Evolutionary conservation across 2,329 filamentous ascomycete genomes (phyloP).

Genomic region (Aspergillus quadricinctus): DNA sequence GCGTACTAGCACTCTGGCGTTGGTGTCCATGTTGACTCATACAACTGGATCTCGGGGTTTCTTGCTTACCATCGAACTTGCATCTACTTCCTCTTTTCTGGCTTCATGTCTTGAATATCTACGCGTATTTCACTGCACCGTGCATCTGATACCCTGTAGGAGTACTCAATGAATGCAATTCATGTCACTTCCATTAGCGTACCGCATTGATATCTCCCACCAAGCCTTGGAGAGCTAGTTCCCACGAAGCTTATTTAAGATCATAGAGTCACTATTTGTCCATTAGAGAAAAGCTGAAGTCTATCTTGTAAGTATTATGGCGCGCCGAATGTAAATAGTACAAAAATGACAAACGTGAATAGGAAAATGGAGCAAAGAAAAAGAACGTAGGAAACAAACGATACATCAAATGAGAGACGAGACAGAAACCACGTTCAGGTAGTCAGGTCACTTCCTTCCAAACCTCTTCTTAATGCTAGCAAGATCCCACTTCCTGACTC

Average conservation of each 20-base stretch:
- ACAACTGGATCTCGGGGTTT: background rate
- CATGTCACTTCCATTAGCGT: too few species aligned
- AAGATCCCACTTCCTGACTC: slow-evolving; percentile 24
- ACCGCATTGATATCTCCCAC: too few species aligned
- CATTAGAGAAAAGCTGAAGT: too few species aligned
- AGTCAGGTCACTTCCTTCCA: background rate
- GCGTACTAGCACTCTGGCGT: background rate
- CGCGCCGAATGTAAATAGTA: background rate
- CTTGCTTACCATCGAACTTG: background rate
- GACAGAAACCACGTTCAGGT: too few species aligned
- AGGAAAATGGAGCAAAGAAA: background rate
- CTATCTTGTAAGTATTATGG: background rate
- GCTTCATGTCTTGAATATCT: background rate
- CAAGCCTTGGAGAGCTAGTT: too few species aligned
- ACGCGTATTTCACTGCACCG: background rate
- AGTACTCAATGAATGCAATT: background rate
- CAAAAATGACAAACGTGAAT: background rate
- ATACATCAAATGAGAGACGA: background rate
- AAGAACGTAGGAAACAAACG: too few species aligned
- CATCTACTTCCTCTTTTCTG: background rate
- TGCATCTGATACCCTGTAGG: background rate
- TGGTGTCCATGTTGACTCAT: background rate
- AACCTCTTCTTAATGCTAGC: background rate
- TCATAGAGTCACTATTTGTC: too few species aligned
- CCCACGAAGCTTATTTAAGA: too few species aligned